Evolutionary conservation across 2,329 filamentous ascomycete genomes (phyloP).

Genomic region (Ophiobolus disseminans): DNA sequence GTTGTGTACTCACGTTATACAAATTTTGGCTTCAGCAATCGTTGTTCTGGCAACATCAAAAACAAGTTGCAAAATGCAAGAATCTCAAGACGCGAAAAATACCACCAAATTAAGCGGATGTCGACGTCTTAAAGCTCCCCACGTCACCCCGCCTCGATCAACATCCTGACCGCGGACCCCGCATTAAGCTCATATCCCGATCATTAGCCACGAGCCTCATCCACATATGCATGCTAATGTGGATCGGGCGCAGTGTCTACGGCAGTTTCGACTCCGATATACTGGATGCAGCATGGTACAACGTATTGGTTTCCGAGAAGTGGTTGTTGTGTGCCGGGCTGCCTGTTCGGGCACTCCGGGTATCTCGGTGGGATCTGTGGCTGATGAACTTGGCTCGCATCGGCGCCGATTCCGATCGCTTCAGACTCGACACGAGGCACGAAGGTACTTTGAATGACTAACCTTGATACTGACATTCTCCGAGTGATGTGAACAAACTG

Average conservation of each 20-base stretch:
- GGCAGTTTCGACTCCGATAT: too few species aligned
- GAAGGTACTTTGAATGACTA: background rate
- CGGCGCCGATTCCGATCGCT: slow-evolving; percentile 21
- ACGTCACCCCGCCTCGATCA: slow-evolving; percentile 29
- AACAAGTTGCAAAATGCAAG: background rate
- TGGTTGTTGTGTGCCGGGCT: slow-evolving; percentile 27
- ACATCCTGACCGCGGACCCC: slow-evolving; percentile 16
- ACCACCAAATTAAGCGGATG: slow-evolving; percentile 11
- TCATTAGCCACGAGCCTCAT: slow-evolving; percentile 1
- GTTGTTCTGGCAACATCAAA: background rate
- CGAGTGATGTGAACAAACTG: too few species aligned
- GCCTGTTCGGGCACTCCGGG: slow-evolving; percentile 26
- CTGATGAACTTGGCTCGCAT: slow-evolving; percentile 12
- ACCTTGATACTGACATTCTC: too few species aligned
- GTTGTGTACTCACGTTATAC: too few species aligned
- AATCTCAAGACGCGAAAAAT: background rate
- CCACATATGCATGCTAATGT: background rate
- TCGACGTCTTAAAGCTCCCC: slow-evolving; percentile 33
- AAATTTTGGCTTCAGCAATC: too few species aligned
- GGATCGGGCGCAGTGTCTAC: too few species aligned
- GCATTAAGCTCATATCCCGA: background rate
- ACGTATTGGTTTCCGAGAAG: background rate
- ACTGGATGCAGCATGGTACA: slow-evolving; percentile 22
- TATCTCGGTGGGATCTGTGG: background rate
- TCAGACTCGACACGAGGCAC: slow-evolving; percentile 2